Evolutionary conservation across 2,329 filamentous ascomycete species (phyloP).

Genomic region (Calonectria henricotiae): DNA sequence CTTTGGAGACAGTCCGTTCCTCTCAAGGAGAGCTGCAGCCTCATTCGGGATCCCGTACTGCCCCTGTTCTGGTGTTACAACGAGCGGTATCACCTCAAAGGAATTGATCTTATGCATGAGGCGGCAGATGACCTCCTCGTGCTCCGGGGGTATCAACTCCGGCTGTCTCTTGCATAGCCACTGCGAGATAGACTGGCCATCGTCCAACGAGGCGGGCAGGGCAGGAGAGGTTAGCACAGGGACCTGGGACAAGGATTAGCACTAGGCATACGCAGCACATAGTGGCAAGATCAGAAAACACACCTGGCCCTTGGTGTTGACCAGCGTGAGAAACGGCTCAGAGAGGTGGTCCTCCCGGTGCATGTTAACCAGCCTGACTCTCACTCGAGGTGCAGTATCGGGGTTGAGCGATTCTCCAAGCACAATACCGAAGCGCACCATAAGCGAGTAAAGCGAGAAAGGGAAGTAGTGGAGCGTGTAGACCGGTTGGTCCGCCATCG

Average conservation of each 20-base stretch:
- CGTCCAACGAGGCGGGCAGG: conserved; percentile 46
- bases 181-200: conserved; percentile 51
- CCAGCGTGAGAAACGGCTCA: conserved; percentile 51
- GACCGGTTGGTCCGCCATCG: conserved; percentile 41
- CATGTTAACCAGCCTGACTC: conserved; percentile 52
- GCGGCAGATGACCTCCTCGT: conserved; percentile 45
- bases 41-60: conserved; percentile 52
- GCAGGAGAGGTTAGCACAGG: conserved; percentile 52
- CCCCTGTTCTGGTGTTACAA: conserved; percentile 46
- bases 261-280: background rate
- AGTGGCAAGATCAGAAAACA: conserved; percentile 26
- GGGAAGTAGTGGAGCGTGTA: conserved; percentile 55
- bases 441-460: conserved; percentile 55
- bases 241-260: conserved; percentile 45
- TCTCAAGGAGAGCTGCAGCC: conserved; percentile 54
- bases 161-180: conserved; percentile 54
- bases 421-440: conserved; percentile 53
- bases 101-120: conserved; percentile 51
- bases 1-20: conserved; percentile 46
- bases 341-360: conserved; percentile 51
- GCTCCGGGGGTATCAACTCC: conserved; percentile 49
- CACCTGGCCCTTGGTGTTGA: conserved; percentile 54
- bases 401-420: conserved; percentile 49
- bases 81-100: conserved; percentile 51
- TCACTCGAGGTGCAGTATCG: conserved; percentile 48